Evolutionary conservation across 169 alveolate species (phyloP).

Genomic region (Toxoplasma gondii): DNA sequence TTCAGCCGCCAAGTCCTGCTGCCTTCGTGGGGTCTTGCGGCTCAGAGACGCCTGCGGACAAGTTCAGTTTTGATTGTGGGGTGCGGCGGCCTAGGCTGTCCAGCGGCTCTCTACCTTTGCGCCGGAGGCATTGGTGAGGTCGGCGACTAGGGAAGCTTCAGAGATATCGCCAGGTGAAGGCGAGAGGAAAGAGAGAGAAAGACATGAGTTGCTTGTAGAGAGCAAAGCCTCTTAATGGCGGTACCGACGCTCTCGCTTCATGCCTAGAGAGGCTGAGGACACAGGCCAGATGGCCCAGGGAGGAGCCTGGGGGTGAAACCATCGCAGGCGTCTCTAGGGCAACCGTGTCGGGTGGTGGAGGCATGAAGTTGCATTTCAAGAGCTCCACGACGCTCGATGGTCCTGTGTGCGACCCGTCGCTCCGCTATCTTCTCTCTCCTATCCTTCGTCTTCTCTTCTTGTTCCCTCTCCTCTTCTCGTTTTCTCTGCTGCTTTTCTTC

Average conservation of each 20-base stretch:
- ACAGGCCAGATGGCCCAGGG: background rate
- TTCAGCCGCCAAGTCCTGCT: slow-evolving; percentile 88
- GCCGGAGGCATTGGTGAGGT: slow-evolving; percentile 96
- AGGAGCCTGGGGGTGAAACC: too few species aligned
- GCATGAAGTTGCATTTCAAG: too few species aligned
- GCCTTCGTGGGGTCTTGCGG: slow-evolving; percentile 81
- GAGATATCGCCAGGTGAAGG: background rate
- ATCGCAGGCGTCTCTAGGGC: too few species aligned
- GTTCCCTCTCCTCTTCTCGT: too few species aligned
- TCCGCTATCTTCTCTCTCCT: background rate
- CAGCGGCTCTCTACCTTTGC: slow-evolving; percentile 92
- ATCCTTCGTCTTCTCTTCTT: too few species aligned
- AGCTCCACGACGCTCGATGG: background rate
- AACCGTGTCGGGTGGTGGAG: too few species aligned
- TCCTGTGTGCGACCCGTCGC: background rate
- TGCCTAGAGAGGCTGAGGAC: background rate
- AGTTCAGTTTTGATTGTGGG: slow-evolving; percentile 95
- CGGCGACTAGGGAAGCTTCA: too few species aligned
- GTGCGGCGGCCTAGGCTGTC: slow-evolving; percentile 99
- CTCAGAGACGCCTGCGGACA: slow-evolving; percentile 79
- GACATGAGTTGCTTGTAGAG: background rate
- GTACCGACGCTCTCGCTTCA: too few species aligned
- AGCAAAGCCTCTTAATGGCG: too few species aligned
- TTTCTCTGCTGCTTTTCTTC: slow-evolving; percentile 22
- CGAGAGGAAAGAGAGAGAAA: background rate